These are phyloP conservation scores for Fusarium haematococcum DNA, from an alignment of 2,329 filamentous ascomycete genomes.

Conservation along the genomic window DNA sequence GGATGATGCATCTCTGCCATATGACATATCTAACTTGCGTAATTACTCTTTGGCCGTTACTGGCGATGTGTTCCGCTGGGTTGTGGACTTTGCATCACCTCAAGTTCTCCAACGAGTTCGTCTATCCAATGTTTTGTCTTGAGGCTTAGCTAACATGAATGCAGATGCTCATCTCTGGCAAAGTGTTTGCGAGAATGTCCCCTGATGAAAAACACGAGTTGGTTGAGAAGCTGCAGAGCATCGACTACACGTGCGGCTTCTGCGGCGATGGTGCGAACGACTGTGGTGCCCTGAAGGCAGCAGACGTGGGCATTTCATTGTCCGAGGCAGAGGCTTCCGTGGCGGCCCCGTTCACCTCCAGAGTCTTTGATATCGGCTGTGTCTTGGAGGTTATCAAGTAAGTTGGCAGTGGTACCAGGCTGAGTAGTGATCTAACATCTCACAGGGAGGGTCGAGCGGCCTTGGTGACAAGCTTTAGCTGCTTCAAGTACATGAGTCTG, in stretches of 20 bases:
- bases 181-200: slow-evolving; percentile 98
- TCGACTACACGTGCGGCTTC: slow-evolving; percentile 95
- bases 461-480: slow-evolving; percentile 98
- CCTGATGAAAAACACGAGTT: slow-evolving; percentile 98
- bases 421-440: slow-evolving; percentile 34
- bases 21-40: slow-evolving; percentile 81
- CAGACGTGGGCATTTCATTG: slow-evolving; percentile 95
- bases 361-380: slow-evolving; percentile 95
- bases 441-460: slow-evolving; percentile 88
- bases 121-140: slow-evolving; percentile 9
- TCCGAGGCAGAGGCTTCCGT: slow-evolving; percentile 98
- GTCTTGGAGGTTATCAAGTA: slow-evolving; percentile 90
- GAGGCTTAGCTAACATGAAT: neutral
- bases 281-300: slow-evolving; percentile 95
- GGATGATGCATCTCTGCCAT: slow-evolving; percentile 85
- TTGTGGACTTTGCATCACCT: slow-evolving; percentile 89
- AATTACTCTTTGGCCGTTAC: slow-evolving; percentile 92
- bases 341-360: slow-evolving; percentile 96
- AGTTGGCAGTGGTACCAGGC: slow-evolving; percentile 22
- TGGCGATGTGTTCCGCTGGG: slow-evolving; percentile 96
- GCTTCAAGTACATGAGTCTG: slow-evolving; percentile 99
- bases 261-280: slow-evolving; percentile 98
- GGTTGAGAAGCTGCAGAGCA: slow-evolving; percentile 95
- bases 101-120: slow-evolving; percentile 77
- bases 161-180: slow-evolving; percentile 89